Base-by-base conservation (phyloP, 225 moss, liverwort and hornwort species). In the Rhytidiadelphus loreus region DNA sequence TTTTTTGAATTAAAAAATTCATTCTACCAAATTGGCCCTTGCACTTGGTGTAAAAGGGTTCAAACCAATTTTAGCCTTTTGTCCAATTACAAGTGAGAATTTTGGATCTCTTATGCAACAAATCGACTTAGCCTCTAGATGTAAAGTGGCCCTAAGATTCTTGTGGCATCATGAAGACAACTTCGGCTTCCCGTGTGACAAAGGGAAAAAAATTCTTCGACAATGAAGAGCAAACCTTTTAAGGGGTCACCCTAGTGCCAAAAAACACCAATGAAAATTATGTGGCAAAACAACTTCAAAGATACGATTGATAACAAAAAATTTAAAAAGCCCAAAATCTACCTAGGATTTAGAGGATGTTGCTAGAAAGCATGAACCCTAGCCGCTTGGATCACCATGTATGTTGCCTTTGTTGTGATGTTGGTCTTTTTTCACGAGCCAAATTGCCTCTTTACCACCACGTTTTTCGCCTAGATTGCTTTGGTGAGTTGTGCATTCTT, bases 371-470 rank as follows among this genome's bases (percentile, higher is more conserved):
- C n/a, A n/a, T n/a, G n/a, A n/a, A n/a, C n/a, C n/a, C n/a, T n/a
- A n/a, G n/a, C n/a, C n/a, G 29, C 14, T 0, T 61, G 7, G 3
- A 61, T 61, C 2, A 3, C 29, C 14, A 61, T 7, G 4, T 61
- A 0, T 61, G 5, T 7, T 29, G 29, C 7, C 14, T 29, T 3
- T 29, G n/a, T 7, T 14, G 1, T 4, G 0, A 29, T 61, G 61
- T 3, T 7, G 3, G 2, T 61, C 29, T 61, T 29, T 61, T 60
- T 28, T 3, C n/a, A 3, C 12, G 3, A 2, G 12, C 62, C 6
- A 13, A 29, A 4, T 15, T 30, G 12, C 30, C 4, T 62, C 14
- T 28, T 7, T 13, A 12, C 13, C 1, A n/a, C n/a, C n/a, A n/a
- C 15, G 16, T 15, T 14, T 62, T 7, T 62, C 7, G 2, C 30